Evolutionary conservation across 83 land plant genomes (phyloP).

Genomic region (Larix sibirica): DNA sequence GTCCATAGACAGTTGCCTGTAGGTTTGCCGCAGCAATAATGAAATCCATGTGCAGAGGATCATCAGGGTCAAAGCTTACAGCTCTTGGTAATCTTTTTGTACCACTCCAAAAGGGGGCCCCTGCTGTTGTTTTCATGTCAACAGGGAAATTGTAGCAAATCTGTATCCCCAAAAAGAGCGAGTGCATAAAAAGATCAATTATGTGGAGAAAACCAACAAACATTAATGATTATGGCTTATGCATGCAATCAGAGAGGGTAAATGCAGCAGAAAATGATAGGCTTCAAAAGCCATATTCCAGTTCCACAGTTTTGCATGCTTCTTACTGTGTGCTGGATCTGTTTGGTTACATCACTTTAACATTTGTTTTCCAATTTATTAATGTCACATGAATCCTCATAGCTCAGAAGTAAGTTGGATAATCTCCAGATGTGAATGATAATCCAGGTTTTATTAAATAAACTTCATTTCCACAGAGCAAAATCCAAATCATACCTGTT

Average conservation of each 20-base stretch:
- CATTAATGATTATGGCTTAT: neutral
- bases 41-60: constrained; percentile 46
- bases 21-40: constrained; percentile 60
- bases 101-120: constrained; percentile 66
- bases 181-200: neutral
- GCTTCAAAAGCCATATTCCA: neutral
- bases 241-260: neutral
- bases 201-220: neutral
- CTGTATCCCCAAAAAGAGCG: constrained; percentile 20
- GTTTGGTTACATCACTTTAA: neutral
- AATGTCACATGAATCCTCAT: neutral
- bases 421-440: neutral
- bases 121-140: constrained; percentile 56
- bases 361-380: neutral
- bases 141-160: constrained; percentile 52
- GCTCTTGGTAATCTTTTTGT: constrained; percentile 52
- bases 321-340: neutral
- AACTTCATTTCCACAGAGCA: neutral
- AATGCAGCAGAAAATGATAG: neutral
- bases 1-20: constrained; percentile 64
- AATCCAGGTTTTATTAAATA: neutral
- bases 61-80: constrained; percentile 31
- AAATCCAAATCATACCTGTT: constrained; percentile 37
- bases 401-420: neutral
- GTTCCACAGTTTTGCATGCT: neutral